These are phyloP conservation scores for Mediolabrus comicus DNA, from an alignment of 108 stramenopile species.

Conservation along the genomic window DNA sequence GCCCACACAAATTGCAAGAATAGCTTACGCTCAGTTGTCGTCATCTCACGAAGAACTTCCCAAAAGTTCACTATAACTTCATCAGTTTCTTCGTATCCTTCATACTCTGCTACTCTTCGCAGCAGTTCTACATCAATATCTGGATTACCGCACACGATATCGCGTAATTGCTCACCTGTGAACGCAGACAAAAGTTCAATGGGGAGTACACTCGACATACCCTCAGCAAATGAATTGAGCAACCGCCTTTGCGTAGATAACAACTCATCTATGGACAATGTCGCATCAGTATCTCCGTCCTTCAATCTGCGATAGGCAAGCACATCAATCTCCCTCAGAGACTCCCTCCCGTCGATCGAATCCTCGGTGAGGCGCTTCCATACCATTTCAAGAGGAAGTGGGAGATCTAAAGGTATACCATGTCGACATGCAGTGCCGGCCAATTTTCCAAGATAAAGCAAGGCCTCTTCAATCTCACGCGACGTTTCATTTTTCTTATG, in stretches of 20 bases:
- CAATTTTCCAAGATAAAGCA: slow-evolving; percentile 91
- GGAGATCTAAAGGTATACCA: slow-evolving; percentile 83
- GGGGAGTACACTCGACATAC: slow-evolving; percentile 90
- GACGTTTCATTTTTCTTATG: slow-evolving; percentile 50
- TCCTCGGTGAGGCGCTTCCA: slow-evolving; percentile 78
- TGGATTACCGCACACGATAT: slow-evolving; percentile 86
- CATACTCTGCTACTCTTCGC: slow-evolving; percentile 89
- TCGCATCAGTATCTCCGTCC: slow-evolving; percentile 2
- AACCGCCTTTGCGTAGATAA: slow-evolving; percentile 63
- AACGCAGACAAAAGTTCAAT: slow-evolving; percentile 88
- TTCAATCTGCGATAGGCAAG: slow-evolving; percentile 48
- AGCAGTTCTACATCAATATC: slow-evolving; percentile 96
- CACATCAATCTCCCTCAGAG: slow-evolving; percentile 69
- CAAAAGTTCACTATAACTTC: slow-evolving; percentile 86
- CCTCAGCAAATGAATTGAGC: slow-evolving; percentile 88
- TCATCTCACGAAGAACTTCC: slow-evolving; percentile 92
- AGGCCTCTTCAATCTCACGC: slow-evolving; percentile 69
- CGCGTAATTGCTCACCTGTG: slow-evolving; percentile 83
- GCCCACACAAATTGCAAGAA: slow-evolving; percentile 99
- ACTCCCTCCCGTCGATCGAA: slow-evolving; percentile 1
- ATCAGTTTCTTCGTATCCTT: slow-evolving; percentile 83
- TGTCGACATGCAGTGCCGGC: slow-evolving; percentile 91
- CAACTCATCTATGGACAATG: slow-evolving; percentile 7
- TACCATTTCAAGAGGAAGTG: slow-evolving; percentile 72
- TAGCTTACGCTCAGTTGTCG: slow-evolving; percentile 74